These are phyloP conservation scores for Prinsepia uniflora DNA, from an alignment of 306 rosid species.

Conservation along the genomic window DNA sequence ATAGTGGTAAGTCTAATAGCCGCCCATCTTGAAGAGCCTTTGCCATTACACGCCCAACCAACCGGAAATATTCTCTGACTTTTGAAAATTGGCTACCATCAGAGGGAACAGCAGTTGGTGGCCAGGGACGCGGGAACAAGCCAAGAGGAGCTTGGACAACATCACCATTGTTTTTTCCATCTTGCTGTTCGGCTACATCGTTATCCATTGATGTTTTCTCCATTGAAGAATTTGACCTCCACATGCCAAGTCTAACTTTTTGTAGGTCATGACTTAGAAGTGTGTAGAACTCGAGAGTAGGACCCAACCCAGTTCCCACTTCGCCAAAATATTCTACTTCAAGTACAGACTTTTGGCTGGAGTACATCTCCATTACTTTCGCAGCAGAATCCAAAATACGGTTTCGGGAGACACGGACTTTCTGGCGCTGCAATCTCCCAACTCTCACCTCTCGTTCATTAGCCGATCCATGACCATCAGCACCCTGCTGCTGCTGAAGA, in stretches of 20 bases:
- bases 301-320: constrained; percentile 99
- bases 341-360: constrained; percentile 97
- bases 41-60: constrained; percentile 91
- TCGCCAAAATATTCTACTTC: constrained; percentile 99
- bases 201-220: constrained; percentile 56
- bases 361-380: constrained; percentile 98
- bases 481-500: constrained; percentile 98
- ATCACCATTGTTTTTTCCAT: constrained; percentile 44
- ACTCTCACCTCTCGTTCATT: constrained; percentile 94
- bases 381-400: constrained; percentile 98
- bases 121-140: constrained; percentile 93
- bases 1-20: constrained; percentile 82
- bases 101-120: constrained; percentile 60
- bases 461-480: constrained; percentile 86
- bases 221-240: constrained; percentile 69
- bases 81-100: constrained; percentile 70
- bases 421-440: constrained; percentile 96
- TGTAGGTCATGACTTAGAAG: constrained; percentile 95
- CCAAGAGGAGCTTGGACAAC: constrained; percentile 83
- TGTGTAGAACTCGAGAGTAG: constrained; percentile 96
- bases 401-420: constrained; percentile 94
- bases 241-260: constrained; percentile 73
- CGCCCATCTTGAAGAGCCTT: constrained; percentile 99
- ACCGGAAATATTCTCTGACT: constrained; percentile 78
- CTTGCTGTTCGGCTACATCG: constrained; percentile 54